Evolutionary conservation across 768 basidiomycete species (phyloP).

Genomic region (Mycena latifolia): DNA sequence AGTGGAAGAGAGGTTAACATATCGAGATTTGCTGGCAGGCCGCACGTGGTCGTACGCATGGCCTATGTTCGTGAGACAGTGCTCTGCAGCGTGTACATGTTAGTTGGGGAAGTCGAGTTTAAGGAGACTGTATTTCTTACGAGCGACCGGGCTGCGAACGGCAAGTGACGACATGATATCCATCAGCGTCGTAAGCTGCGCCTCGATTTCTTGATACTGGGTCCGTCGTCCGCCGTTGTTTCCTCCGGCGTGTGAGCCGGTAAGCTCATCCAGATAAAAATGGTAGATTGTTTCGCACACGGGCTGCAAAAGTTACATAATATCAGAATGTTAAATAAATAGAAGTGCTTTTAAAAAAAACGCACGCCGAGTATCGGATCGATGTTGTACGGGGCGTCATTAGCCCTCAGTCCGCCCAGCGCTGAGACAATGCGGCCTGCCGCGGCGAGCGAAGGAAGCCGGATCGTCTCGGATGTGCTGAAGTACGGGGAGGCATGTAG

Average conservation of each 20-base stretch:
- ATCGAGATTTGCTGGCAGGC: too few species aligned
- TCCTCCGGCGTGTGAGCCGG: neutral
- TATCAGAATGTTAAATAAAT: too few species aligned
- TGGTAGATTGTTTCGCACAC: neutral
- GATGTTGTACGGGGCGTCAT: too few species aligned
- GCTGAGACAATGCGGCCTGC: neutral
- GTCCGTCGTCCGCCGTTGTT: neutral
- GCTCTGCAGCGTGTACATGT: neutral
- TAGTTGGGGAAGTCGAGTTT: too few species aligned
- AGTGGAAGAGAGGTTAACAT: too few species aligned
- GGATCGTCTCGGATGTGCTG: neutral
- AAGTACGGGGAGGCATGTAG: conserved; percentile 8
- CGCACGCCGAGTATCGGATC: too few species aligned
- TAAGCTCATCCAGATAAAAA: neutral
- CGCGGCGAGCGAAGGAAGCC: neutral
- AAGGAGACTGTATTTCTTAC: neutral
- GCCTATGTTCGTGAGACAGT: neutral
- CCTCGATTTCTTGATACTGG: conserved; percentile 5
- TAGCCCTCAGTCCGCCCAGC: too few species aligned
- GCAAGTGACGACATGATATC: conserved; percentile 1
- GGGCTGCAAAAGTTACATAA: too few species aligned
- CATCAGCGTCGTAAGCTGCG: neutral
- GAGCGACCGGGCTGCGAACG: neutral
- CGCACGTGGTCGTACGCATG: too few species aligned
- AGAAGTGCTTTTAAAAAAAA: too few species aligned